Evolutionary conservation across 2,329 filamentous ascomycete genomes (phyloP).

Genomic region (Monosporascus sp.): DNA sequence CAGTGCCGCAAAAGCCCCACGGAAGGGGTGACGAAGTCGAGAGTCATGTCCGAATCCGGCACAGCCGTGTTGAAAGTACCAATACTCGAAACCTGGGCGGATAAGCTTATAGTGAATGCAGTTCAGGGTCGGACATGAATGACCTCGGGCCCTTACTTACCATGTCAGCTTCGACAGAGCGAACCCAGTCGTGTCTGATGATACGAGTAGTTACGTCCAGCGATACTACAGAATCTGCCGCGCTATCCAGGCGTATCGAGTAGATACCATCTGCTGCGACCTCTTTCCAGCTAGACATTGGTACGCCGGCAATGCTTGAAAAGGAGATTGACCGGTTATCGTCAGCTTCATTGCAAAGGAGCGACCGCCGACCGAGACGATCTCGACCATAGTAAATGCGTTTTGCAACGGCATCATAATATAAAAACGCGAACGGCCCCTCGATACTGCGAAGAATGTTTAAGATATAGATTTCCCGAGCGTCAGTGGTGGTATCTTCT

Average conservation of each 20-base stretch:
- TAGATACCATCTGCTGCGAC: conserved; percentile 83
- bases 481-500: conserved; percentile 17
- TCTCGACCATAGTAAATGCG: conserved; percentile 81
- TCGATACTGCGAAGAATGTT: conserved; percentile 56
- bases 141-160: conserved; percentile 33
- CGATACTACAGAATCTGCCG: conserved; percentile 1
- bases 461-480: conserved; percentile 34
- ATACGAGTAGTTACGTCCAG: conserved; percentile 10
- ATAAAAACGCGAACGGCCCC: conserved; percentile 89
- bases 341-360: conserved; percentile 55
- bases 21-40: conserved; percentile 40
- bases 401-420: conserved; percentile 58
- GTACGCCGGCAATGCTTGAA: conserved; percentile 63
- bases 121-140: conserved; percentile 5
- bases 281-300: conserved; percentile 60
- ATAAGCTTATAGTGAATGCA: conserved; percentile 36
- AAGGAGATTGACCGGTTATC: conserved; percentile 47
- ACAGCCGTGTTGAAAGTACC: conserved; percentile 46
- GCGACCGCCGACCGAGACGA: conserved; percentile 77
- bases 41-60: conserved; percentile 23
- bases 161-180: conserved; percentile 29
- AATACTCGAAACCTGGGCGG: conserved; percentile 46
- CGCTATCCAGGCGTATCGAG: conserved; percentile 49
- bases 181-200: conserved; percentile 29
- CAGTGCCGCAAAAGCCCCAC: conserved; percentile 48